These are phyloP conservation scores for Arxiozyma bovina DNA, from an alignment of 1,139 yeast genomes.

Conservation along the genomic window DNA sequence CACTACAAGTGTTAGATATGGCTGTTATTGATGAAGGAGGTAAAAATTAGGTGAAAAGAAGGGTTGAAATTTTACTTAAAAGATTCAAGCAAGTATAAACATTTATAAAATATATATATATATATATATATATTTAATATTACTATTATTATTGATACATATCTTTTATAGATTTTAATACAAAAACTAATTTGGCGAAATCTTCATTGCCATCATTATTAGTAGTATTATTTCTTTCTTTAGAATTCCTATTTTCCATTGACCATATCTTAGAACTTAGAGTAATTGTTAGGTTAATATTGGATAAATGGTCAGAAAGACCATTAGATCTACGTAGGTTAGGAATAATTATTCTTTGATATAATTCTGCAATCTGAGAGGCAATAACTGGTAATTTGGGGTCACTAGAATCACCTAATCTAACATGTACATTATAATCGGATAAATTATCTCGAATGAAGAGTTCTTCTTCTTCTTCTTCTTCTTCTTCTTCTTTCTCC, in stretches of 20 bases:
- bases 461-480: constrained; percentile 14
- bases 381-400: constrained; percentile 26
- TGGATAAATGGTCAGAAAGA: constrained; percentile 4
- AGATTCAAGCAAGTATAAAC: background rate
- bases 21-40: constrained; percentile 64
- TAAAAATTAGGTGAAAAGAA: background rate
- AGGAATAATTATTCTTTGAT: constrained; percentile 20
- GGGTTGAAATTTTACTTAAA: background rate
- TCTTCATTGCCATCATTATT: constrained; percentile 12
- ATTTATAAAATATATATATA: background rate
- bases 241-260: constrained; percentile 1
- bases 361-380: constrained; percentile 25
- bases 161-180: constrained; percentile 25
- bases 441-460: constrained; percentile 21
- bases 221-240: constrained; percentile 4
- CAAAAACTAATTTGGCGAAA: constrained; percentile 24
- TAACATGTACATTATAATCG: constrained; percentile 22
- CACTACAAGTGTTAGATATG: constrained; percentile 83
- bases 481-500: constrained; percentile 14
- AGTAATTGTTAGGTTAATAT: constrained; percentile 32
- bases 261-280: constrained; percentile 36
- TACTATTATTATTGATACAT: constrained; percentile 17
- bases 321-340: background rate
- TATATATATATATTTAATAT: background rate
- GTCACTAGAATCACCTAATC: constrained; percentile 27